Evolutionary conservation across 345 rosid species (phyloP).

Genomic region (Capsella bursapastoris): DNA sequence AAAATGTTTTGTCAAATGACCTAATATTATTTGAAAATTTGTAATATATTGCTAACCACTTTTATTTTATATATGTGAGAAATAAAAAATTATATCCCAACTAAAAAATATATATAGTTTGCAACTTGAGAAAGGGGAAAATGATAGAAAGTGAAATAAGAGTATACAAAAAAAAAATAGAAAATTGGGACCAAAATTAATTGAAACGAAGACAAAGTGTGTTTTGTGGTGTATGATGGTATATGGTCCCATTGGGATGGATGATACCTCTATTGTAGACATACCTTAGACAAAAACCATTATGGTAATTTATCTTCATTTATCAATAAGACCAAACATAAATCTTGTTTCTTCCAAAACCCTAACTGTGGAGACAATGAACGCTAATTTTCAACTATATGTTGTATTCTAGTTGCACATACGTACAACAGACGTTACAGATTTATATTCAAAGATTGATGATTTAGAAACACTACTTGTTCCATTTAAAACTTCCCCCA

Average conservation of each 20-base stretch:
- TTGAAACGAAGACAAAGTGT: slow-evolving; percentile 35
- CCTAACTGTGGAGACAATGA: slow-evolving; percentile 20
- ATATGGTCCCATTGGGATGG: slow-evolving; percentile 24
- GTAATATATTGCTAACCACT: background rate
- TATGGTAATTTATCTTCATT: slow-evolving; percentile 18
- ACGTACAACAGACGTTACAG: background rate
- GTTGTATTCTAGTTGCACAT: slow-evolving; percentile 13
- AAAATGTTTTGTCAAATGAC: too few species aligned
- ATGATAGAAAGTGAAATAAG: slow-evolving; percentile 27
- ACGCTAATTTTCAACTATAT: slow-evolving; percentile 12
- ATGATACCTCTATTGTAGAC: slow-evolving; percentile 41
- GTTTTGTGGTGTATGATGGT: slow-evolving; percentile 26
- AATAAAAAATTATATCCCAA: background rate
- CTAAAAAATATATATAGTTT: background rate
- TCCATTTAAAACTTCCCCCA: background rate
- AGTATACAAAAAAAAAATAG: background rate
- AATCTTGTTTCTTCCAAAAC: slow-evolving; percentile 36
- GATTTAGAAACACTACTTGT: slow-evolving; percentile 23
- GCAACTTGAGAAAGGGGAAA: background rate
- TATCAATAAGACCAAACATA: slow-evolving; percentile 23
- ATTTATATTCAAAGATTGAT: slow-evolving; percentile 13
- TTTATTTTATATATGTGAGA: background rate
- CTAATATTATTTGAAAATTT: background rate
- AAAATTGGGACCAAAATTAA: slow-evolving; percentile 32
- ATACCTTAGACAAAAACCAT: slow-evolving; percentile 40